Evolutionary conservation across 192 early-diverging fungal genomes (phyloP).

Genomic region (Backusella psychrophila): DNA sequence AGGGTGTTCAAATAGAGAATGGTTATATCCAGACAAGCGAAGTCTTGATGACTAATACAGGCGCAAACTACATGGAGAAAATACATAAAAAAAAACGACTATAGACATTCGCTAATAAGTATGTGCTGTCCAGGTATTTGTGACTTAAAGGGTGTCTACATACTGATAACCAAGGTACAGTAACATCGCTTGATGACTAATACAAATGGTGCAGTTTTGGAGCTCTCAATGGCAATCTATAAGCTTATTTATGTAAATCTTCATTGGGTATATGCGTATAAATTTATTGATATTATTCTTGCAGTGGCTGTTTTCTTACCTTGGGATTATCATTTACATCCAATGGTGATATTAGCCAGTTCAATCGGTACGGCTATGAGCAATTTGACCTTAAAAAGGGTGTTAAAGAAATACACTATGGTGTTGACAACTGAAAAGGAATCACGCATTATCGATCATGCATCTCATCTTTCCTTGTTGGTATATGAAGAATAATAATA

Average conservation of each 20-base stretch:
- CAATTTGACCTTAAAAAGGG: constrained; percentile 74
- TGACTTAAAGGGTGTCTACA: no score
- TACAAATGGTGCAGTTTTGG: constrained; percentile 70
- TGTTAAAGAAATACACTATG: constrained; percentile 38
- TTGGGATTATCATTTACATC: constrained; percentile 78
- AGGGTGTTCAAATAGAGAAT: no score
- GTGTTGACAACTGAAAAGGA: background rate
- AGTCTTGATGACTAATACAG: no score
- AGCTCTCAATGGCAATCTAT: constrained; percentile 83
- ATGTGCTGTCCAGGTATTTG: no score
- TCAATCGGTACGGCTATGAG: constrained; percentile 91
- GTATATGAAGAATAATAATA: background rate
- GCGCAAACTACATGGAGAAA: no score
- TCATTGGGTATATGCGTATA: constrained; percentile 88
- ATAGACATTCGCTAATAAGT: no score
- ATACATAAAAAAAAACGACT: no score
- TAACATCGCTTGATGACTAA: no score
- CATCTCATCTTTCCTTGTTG: background rate
- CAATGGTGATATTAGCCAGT: constrained; percentile 90
- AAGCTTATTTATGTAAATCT: constrained; percentile 82
- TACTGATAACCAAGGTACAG: no score
- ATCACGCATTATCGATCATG: background rate
- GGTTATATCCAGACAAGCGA: no score
- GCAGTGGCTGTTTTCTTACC: constrained; percentile 94
- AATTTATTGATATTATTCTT: constrained; percentile 83